phyloP scores from a whole-genome alignment of 805 yeast genomes.

The Lipomyces yamanashiensis region DNA sequence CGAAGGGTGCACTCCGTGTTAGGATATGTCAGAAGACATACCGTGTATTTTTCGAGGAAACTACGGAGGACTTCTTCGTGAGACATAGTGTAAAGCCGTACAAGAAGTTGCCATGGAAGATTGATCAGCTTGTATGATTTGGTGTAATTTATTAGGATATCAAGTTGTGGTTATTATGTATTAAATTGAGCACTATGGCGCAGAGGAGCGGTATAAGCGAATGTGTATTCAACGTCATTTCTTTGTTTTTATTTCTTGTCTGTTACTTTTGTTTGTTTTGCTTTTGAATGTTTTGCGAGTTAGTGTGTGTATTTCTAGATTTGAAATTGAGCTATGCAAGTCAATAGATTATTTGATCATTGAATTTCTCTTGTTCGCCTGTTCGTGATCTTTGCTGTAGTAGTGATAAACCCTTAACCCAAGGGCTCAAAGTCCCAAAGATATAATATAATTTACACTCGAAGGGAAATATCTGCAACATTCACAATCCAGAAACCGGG shows the following conservation, averaged over 20 bases:
- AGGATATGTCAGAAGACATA: slow-evolving; percentile 79
- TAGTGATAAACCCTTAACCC: neutral
- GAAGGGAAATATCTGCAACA: no score
- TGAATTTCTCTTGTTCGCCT: no score
- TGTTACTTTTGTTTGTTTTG: neutral
- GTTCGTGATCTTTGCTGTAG: no score
- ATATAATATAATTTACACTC: no score
- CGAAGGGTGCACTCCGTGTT: slow-evolving; percentile 68
- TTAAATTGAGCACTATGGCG: neutral
- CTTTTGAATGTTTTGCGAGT: neutral
- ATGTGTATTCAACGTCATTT: neutral
- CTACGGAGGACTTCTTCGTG: slow-evolving; percentile 77
- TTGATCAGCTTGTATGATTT: slow-evolving; percentile 18
- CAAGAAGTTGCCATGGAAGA: slow-evolving; percentile 24
- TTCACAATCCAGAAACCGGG: no score
- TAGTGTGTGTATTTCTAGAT: slow-evolving; percentile 10
- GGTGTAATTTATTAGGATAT: neutral
- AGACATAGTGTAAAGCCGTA: slow-evolving; percentile 45
- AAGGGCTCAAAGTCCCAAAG: neutral
- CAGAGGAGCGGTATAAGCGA: slow-evolving; percentile 9
- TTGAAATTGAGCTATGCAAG: neutral
- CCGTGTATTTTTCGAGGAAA: slow-evolving; percentile 77
- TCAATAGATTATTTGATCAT: neutral
- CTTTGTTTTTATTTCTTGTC: neutral
- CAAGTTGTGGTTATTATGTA: neutral